phyloP scores from a whole-genome alignment of 2,329 filamentous ascomycete genomes.

The Colletotrichum tropicale region DNA sequence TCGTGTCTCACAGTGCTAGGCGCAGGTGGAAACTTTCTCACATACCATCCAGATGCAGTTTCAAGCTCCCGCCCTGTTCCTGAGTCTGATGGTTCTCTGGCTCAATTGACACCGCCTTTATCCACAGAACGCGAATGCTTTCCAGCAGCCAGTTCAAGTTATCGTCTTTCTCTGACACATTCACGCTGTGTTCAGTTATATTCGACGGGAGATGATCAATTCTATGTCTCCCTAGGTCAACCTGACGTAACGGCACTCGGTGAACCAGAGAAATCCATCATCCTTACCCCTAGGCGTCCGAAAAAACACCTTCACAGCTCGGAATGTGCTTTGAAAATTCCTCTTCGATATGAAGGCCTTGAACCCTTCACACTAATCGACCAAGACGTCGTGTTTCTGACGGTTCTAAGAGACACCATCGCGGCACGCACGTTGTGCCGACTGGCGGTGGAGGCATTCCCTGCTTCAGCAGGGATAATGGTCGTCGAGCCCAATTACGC shows the following conservation, averaged over 20 bases:
- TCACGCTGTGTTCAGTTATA: background rate
- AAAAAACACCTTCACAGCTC: background rate
- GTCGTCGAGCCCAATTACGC: background rate
- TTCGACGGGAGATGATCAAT: background rate
- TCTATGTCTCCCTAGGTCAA: background rate
- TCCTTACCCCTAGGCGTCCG: background rate
- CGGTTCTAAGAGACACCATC: background rate
- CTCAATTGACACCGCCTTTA: background rate
- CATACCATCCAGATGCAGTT: background rate
- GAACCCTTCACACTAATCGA: background rate
- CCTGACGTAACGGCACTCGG: background rate
- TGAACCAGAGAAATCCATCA: background rate
- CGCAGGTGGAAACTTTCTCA: background rate
- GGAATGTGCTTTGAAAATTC: background rate
- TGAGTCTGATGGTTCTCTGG: background rate
- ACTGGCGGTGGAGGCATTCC: background rate
- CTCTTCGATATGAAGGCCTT: background rate
- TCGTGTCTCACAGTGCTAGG: background rate
- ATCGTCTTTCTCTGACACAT: background rate
- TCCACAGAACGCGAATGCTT: background rate
- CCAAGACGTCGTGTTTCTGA: background rate
- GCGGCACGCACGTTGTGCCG: background rate
- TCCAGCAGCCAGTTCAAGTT: background rate
- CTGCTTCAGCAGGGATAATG: background rate
- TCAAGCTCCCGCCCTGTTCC: background rate